Percentiles rank a stretch among this genome's conserved stretches.
phyloP scores from a whole-genome alignment of 495 filamentous ascomycete genomes.

The Penicillium subrubescens region DNA sequence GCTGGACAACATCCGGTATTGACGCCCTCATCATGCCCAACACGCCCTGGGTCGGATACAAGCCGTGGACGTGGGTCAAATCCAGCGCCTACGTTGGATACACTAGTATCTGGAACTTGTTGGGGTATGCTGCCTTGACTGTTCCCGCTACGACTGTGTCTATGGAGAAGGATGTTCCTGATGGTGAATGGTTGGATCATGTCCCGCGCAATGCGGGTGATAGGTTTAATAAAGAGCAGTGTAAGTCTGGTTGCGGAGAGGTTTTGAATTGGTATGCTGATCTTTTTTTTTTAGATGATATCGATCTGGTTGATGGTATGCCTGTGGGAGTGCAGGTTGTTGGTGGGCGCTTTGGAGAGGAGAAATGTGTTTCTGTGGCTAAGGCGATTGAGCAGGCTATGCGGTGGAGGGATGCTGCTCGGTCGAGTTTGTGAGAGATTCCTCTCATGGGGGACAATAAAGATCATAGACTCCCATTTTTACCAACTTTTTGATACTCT shows the following conservation, averaged over 20 bases:
- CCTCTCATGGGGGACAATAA: not conserved
- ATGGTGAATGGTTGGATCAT: conserved; percentile 37
- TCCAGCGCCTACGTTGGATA: conserved; percentile 63
- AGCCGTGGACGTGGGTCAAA: conserved; percentile 49
- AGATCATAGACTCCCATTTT: too few species aligned
- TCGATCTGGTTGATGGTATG: conserved; percentile 50
- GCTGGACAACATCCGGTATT: conserved; percentile 59
- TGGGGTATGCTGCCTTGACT: conserved; percentile 63
- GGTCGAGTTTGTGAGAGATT: conserved; percentile 14
- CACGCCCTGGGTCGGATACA: conserved; percentile 54
- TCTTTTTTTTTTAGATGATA: conserved; percentile 32
- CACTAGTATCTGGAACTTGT: conserved; percentile 67
- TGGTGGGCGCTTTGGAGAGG: conserved; percentile 49
- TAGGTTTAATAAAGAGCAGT: conserved; percentile 46
- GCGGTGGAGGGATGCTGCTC: conserved; percentile 13
- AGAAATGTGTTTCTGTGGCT: conserved; percentile 49
- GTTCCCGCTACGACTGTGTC: conserved; percentile 54
- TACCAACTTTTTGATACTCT: too few species aligned
- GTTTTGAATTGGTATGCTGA: conserved; percentile 2
- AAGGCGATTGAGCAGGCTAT: conserved; percentile 38
- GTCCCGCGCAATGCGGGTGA: conserved; percentile 43
- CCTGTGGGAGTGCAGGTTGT: conserved; percentile 60
- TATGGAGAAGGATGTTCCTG: conserved; percentile 25
- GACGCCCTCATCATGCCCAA: conserved; percentile 70
- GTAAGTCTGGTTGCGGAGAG: conserved; percentile 23